phyloP scores from a whole-genome alignment of 2,329 filamentous ascomycete genomes.

The Curvularia sp. region DNA sequence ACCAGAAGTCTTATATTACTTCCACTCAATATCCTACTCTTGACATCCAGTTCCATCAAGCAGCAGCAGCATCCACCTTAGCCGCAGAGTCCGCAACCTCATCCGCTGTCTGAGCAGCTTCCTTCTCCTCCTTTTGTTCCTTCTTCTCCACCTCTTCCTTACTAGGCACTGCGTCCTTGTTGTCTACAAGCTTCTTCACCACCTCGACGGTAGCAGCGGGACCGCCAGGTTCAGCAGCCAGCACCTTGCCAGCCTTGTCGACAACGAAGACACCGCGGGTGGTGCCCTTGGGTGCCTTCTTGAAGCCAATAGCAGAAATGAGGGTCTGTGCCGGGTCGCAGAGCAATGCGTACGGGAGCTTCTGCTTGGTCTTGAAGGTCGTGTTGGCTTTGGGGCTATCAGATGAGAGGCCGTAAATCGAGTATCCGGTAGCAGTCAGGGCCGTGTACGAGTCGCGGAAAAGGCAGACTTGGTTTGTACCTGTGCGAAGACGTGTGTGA shows the following conservation, averaged over 20 bases:
- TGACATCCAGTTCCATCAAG: constrained; percentile 6
- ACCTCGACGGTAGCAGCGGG: constrained; percentile 79
- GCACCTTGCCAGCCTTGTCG: constrained; percentile 79
- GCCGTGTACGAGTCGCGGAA: constrained; percentile 86
- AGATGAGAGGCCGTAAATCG: constrained; percentile 87
- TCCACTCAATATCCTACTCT: too few relatives aligned
- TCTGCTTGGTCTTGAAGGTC: constrained; percentile 90
- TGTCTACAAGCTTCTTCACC: constrained; percentile 70
- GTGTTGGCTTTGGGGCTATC: constrained; percentile 93
- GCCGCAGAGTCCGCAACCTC: constrained; percentile 35
- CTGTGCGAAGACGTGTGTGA: constrained; percentile 56
- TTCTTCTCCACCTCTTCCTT: constrained; percentile 39
- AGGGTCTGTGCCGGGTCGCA: constrained; percentile 79
- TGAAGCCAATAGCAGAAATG: constrained; percentile 86
- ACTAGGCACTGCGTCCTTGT: constrained; percentile 34
- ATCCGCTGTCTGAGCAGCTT: constrained; percentile 55
- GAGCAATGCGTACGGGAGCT: constrained; percentile 83
- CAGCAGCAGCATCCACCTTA: constrained; percentile 42
- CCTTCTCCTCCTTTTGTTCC: constrained; percentile 48
- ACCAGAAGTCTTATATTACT: too few relatives aligned
- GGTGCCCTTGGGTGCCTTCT: constrained; percentile 82
- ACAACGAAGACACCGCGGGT: constrained; percentile 87
- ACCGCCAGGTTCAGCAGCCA: constrained; percentile 75
- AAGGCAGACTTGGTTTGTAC: constrained; percentile 89
- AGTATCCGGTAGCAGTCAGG: constrained; percentile 78